Conservation (phyloP, 495 filamentous ascomycete species). For the Daldinia grandis region DNA sequence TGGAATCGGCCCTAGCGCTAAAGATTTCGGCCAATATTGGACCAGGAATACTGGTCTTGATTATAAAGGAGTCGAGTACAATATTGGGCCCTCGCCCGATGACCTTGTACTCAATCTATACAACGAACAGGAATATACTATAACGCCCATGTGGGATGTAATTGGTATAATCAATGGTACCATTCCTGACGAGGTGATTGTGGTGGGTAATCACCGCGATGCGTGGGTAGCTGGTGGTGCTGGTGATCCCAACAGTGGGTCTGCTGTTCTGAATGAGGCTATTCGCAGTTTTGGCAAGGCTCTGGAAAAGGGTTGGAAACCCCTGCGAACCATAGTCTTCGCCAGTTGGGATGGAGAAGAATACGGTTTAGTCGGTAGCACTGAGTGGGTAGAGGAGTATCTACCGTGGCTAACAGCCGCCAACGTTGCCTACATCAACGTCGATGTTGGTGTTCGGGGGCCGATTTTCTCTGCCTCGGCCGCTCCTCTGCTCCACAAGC, state of each 20-base stretch:
- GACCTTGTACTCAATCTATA: constrained; percentile 78
- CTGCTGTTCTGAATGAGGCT: constrained; percentile 87
- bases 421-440: constrained; percentile 89
- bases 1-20: constrained; percentile 81
- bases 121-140: constrained; percentile 90
- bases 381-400: constrained; percentile 96
- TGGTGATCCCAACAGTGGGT: constrained; percentile 88
- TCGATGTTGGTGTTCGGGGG: constrained; percentile 83
- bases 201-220: constrained; percentile 96
- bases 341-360: constrained; percentile 95
- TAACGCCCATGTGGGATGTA: constrained; percentile 91
- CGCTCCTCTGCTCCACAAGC: constrained; percentile 80
- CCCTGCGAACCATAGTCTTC: constrained; percentile 90
- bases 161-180: constrained; percentile 95
- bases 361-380: constrained; percentile 91
- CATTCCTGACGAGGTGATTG: constrained; percentile 79
- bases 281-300: constrained; percentile 84
- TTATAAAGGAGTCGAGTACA: constrained; percentile 88
- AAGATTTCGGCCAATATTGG: constrained; percentile 74
- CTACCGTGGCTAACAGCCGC: constrained; percentile 81
- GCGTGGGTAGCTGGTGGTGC: constrained; percentile 92
- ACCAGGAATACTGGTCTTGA: constrained; percentile 78
- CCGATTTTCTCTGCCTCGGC: constrained; percentile 73
- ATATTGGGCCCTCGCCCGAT: constrained; percentile 86
- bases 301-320: constrained; percentile 83